Evolutionary conservation across 2,329 filamentous ascomycete genomes (phyloP).

Genomic region (Huntiella omanensis): DNA sequence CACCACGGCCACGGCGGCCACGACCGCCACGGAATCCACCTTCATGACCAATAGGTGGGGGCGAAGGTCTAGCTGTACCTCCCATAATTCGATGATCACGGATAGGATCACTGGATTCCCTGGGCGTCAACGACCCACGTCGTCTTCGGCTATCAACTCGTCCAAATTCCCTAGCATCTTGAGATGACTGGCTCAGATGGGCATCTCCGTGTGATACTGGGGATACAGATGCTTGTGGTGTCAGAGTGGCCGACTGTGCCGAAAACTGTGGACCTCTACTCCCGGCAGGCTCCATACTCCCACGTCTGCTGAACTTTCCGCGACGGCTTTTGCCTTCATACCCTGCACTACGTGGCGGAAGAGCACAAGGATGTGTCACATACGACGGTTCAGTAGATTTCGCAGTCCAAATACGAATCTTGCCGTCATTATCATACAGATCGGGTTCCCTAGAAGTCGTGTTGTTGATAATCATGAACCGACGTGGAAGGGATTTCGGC

Average conservation of each 20-base stretch:
- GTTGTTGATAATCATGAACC: slow-evolving; percentile 25
- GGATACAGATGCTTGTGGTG: too few species aligned
- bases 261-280: too few species aligned
- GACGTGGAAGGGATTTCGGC: slow-evolving; percentile 34
- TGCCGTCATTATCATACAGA: slow-evolving; percentile 18
- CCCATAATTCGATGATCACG: neutral
- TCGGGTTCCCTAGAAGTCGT: slow-evolving; percentile 19
- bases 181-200: too few species aligned
- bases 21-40: neutral
- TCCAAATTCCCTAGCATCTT: too few species aligned
- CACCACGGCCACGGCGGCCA: slow-evolving; percentile 2
- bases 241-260: too few species aligned
- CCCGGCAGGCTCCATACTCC: too few species aligned
- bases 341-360: slow-evolving; percentile 15
- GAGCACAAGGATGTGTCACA: slow-evolving; percentile 21
- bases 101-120: neutral
- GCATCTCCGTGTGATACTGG: too few species aligned
- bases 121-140: neutral
- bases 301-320: neutral
- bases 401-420: slow-evolving; percentile 20
- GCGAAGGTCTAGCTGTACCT: neutral
- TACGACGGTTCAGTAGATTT: slow-evolving; percentile 22
- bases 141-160: neutral
- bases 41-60: neutral
- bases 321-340: neutral